phyloP scores from a whole-genome alignment of 2,329 filamentous ascomycete species.

The Hypoxylon sp. region DNA sequence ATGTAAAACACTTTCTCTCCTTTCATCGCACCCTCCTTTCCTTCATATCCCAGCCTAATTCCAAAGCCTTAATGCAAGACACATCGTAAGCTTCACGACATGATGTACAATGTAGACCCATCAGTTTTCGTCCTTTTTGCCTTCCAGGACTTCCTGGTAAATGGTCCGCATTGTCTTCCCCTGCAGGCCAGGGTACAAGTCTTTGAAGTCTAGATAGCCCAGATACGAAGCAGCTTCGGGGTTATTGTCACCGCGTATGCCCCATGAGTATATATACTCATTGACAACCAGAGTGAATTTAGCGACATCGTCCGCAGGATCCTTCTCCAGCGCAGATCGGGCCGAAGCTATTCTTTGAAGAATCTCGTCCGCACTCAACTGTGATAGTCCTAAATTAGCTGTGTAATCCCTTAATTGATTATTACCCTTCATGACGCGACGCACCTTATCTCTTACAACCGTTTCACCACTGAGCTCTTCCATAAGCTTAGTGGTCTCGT shows the following conservation, averaged over 20 bases:
- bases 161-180: constrained; percentile 58
- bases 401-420: not conserved
- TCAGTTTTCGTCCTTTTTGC: constrained; percentile 48
- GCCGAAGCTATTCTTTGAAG: not conserved
- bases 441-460: constrained; percentile 25
- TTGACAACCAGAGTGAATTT: constrained; percentile 11
- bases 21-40: too few species aligned
- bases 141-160: constrained; percentile 58
- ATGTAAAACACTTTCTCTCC: too few species aligned
- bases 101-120: not conserved
- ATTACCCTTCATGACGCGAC: constrained; percentile 1
- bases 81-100: not conserved
- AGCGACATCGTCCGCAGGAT: constrained; percentile 19
- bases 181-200: constrained; percentile 68
- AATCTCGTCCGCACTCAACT: constrained; percentile 31
- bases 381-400: constrained; percentile 5
- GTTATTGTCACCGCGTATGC: constrained; percentile 67
- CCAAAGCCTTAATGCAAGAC: not conserved
- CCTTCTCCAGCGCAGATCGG: not conserved
- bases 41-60: too few species aligned
- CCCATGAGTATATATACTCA: constrained; percentile 63
- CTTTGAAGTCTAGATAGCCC: constrained; percentile 66
- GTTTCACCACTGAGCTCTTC: constrained; percentile 64
- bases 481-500: constrained; percentile 60
- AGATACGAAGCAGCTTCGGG: constrained; percentile 68